phyloP scores from a whole-genome alignment of 345 rosid genomes.

The Aegle marmelos region DNA sequence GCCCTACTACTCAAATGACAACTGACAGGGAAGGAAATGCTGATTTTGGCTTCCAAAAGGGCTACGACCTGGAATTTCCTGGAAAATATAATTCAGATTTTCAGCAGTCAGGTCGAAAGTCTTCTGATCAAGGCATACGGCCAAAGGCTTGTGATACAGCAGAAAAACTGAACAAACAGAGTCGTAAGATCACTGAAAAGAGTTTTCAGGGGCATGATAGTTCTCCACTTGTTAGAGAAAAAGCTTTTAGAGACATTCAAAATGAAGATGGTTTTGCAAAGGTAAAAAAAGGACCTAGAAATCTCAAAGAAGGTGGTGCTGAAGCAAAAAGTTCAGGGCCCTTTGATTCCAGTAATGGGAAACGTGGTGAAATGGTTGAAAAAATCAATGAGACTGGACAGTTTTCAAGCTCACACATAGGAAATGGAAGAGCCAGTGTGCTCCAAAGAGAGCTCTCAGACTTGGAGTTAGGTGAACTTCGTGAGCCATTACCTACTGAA shows the following conservation, averaged over 20 bases:
- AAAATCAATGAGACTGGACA: conserved; percentile 49
- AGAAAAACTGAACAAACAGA: conserved; percentile 42
- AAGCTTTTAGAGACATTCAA: conserved; percentile 44
- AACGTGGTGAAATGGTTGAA: conserved; percentile 50
- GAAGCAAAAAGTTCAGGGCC: conserved; percentile 48
- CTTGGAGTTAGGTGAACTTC: conserved; percentile 94
- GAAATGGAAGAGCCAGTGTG: conserved; percentile 46
- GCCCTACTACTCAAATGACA: conserved; percentile 33
- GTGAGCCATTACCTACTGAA: conserved; percentile 60
- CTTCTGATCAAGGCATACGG: conserved; percentile 37
- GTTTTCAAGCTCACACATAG: conserved; percentile 36
- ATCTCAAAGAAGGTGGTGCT: conserved; percentile 52
- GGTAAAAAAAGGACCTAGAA: conserved; percentile 51
- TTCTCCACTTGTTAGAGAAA: conserved; percentile 42
- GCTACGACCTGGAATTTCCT: conserved; percentile 32
- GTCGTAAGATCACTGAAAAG: conserved; percentile 44
- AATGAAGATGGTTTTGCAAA: conserved; percentile 43
- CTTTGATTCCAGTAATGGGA: conserved; percentile 40
- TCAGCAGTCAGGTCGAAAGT: conserved; percentile 36
- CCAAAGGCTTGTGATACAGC: conserved; percentile 40
- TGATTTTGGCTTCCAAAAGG: conserved; percentile 39
- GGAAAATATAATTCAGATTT: conserved; percentile 49
- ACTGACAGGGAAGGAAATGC: conserved; percentile 37
- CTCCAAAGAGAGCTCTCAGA: conserved; percentile 80
- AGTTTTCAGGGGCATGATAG: conserved; percentile 35